These are phyloP conservation scores for Raffaelea arxii DNA, from an alignment of 2,329 filamentous ascomycete genomes.

Conservation along the genomic window DNA sequence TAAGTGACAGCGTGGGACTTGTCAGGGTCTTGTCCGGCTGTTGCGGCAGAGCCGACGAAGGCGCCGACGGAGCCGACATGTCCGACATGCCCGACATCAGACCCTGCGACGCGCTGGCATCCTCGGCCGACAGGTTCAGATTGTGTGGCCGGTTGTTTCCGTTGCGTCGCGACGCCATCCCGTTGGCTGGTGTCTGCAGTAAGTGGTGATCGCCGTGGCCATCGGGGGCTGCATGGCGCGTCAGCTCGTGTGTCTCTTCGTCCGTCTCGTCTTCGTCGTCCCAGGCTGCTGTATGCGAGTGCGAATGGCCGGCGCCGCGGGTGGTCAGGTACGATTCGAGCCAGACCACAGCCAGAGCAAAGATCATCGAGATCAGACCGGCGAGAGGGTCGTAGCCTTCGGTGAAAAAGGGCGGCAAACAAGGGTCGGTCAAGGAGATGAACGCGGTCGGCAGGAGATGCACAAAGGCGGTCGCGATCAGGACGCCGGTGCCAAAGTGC, in stretches of 20 bases:
- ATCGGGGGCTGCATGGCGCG: too few relatives aligned
- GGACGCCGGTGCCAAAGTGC: constrained; percentile 72
- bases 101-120: not conserved
- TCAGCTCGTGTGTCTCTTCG: constrained; percentile 9
- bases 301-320: constrained; percentile 50
- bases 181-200: constrained; percentile 2
- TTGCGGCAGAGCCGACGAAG: too few relatives aligned
- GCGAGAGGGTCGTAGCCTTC: constrained; percentile 69
- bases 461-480: constrained; percentile 81
- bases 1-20: too few relatives aligned
- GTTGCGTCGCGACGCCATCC: not conserved
- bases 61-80: too few relatives aligned
- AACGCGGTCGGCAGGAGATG: constrained; percentile 64
- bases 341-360: constrained; percentile 71
- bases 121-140: not conserved
- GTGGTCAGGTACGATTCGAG: constrained; percentile 86
- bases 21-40: too few relatives aligned
- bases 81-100: not conserved
- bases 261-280: constrained; percentile 26
- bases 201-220: constrained; percentile 3
- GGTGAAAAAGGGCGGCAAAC: constrained; percentile 71
- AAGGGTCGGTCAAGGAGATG: constrained; percentile 55
- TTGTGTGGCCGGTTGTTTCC: not conserved
- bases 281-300: constrained; percentile 45
- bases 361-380: constrained; percentile 71